Base-by-base conservation (phyloP, 108 stramenopile species). In the Discostella pseudostelligera region DNA sequence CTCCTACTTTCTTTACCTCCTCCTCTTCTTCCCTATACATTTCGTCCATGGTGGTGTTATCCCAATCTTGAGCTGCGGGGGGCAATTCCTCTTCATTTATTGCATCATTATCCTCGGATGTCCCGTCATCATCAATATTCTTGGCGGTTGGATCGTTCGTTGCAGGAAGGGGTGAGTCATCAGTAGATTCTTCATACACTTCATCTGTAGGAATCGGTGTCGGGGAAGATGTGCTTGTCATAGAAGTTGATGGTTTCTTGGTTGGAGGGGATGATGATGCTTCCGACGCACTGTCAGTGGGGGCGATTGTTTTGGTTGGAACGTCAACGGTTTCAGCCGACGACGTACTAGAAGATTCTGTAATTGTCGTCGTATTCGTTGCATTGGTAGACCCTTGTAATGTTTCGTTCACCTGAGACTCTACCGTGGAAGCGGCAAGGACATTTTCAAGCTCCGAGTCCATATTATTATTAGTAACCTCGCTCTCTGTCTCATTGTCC, bases 1-100 rank as follows among this genome's bases (percentile, higher is more conserved):
- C 86, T 22, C 88, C 85, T 26, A 84, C 78, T 55, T 73, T 73
- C 32, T 65, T 67, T 14, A 84, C 85, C 49, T 85, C 88, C 56
- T 84, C 79, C 69, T 86, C 81, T 70, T 86, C 82, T 21, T 75
- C 79, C 55, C 45, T 56, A 14, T 59, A 60, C 47, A 74, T 39
- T 24, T 60, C 54, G 49, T 69, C 67, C 5, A 69, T 13, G 16
- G n/a, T 9, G 39, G 45, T 32, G 1, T 26, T 56, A 8, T n/a
- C 47, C 26, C 63, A 28, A 49, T 47, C 59, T n/a, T 47, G 39
- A 6, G 50, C 59, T 45, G 49, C 7, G 20, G 53, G 54, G 0
- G 53, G 58, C 54, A 47, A 43, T 22, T 65, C 65, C 32, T 65
- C 53, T 22, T 39, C 11, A 32, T 17, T 54, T 8, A 26, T 47